phyloP scores from a whole-genome alignment of 352 stramenopile genomes.

The Pythium aquatile region DNA sequence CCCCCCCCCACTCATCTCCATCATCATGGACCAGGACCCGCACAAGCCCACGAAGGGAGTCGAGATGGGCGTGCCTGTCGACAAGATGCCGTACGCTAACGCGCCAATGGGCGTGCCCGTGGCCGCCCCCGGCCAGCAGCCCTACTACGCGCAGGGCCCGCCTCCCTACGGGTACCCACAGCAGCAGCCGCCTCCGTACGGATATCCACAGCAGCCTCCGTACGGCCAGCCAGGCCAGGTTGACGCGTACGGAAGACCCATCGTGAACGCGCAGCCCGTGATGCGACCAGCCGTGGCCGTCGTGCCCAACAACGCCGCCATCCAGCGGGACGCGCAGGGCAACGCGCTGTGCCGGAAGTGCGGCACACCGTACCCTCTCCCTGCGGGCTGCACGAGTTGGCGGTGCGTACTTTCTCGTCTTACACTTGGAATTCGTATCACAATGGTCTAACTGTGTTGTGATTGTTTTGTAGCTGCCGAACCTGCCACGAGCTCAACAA shows the following conservation, averaged over 20 bases:
- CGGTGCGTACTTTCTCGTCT: constrained; percentile 28
- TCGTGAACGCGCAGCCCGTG: constrained; percentile 43
- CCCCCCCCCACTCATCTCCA: not conserved
- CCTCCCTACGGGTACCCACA: constrained; percentile 1
- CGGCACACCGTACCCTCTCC: constrained; percentile 63
- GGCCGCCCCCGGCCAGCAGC: constrained; percentile 16
- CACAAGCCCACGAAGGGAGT: constrained; percentile 23
- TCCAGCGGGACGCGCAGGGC: constrained; percentile 57
- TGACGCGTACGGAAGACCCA: constrained; percentile 46
- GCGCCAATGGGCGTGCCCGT: constrained; percentile 31
- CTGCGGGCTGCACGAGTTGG: constrained; percentile 67
- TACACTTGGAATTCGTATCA: not conserved
- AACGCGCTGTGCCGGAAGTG: constrained; percentile 81
- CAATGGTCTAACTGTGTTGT: constrained; percentile 4
- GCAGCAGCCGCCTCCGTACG: not conserved
- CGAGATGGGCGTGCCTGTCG: constrained; percentile 28
- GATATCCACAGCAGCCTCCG: constrained; percentile 1
- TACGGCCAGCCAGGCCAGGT: constrained; percentile 38
- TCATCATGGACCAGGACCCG: constrained; percentile 25
- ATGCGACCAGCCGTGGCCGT: constrained; percentile 35
- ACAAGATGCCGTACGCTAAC: constrained; percentile 23
- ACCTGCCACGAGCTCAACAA: constrained; percentile 77
- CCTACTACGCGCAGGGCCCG: constrained; percentile 6
- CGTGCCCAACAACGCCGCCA: constrained; percentile 61
- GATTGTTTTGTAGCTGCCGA: constrained; percentile 40